Conservation (phyloP, 139 green algal genomes). For the Pycnococcus provasolii region DNA sequence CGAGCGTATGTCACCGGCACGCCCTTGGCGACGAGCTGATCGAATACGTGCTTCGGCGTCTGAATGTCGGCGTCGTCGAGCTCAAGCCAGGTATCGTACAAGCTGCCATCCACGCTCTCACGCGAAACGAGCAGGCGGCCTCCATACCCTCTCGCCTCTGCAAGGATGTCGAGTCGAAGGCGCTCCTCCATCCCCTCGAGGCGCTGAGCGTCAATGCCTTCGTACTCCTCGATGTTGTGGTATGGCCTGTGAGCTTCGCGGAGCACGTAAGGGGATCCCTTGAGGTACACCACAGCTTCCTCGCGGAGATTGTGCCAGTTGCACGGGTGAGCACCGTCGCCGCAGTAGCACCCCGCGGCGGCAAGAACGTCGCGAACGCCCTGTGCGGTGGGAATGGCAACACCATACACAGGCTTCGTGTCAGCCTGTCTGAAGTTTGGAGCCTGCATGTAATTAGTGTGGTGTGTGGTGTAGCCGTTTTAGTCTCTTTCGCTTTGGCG, state of each 20-base stretch:
- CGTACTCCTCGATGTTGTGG: constrained; percentile 92
- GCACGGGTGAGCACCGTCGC: neutral
- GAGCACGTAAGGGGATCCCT: constrained; percentile 81
- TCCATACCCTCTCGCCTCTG: constrained; percentile 48
- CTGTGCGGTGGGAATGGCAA: constrained; percentile 74
- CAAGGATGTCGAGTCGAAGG: constrained; percentile 73
- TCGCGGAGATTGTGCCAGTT: constrained; percentile 90
- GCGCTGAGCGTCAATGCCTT: constrained; percentile 62
- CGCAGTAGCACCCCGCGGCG: neutral
- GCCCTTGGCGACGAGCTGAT: constrained; percentile 38
- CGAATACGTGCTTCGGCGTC: constrained; percentile 58
- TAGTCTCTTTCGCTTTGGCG: too few relatives aligned
- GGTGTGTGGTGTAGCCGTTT: too few relatives aligned
- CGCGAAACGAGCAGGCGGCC: constrained; percentile 65
- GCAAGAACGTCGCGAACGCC: constrained; percentile 61
- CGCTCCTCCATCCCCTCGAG: constrained; percentile 83
- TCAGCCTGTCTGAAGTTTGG: constrained; percentile 18
- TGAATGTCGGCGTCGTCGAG: constrained; percentile 40
- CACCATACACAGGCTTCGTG: constrained; percentile 64
- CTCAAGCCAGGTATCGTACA: constrained; percentile 23
- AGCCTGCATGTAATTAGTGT: too few relatives aligned
- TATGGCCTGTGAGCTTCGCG: constrained; percentile 73
- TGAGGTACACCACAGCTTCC: constrained; percentile 89
- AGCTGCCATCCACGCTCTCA: constrained; percentile 37
- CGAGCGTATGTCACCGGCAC: constrained; percentile 44